These are phyloP conservation scores for Moesziomyces parantarcticus DNA, from an alignment of 1,284 basidiomycete genomes.

Conservation along the genomic window DNA sequence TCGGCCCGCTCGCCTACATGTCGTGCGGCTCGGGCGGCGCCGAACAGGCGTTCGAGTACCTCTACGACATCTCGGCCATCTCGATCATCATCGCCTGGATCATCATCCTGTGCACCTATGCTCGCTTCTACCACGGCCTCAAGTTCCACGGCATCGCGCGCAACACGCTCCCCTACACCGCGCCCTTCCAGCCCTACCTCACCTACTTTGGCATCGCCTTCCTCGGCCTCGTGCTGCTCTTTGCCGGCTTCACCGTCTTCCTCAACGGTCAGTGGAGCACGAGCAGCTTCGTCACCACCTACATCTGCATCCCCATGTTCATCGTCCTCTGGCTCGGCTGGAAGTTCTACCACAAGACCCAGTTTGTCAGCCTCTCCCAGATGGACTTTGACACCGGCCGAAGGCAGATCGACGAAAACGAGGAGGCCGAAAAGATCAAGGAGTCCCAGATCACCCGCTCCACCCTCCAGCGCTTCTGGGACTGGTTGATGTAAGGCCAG, in stretches of 20 bases:
- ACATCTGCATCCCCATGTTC: constrained; percentile 80
- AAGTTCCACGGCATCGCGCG: constrained; percentile 74
- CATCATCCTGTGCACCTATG: constrained; percentile 79
- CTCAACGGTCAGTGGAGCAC: constrained; percentile 55
- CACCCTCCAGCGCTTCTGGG: constrained; percentile 28
- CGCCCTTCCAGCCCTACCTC: constrained; percentile 68
- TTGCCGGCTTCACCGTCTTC: constrained; percentile 69
- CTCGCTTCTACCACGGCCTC: constrained; percentile 78
- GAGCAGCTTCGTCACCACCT: constrained; percentile 82
- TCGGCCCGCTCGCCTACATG: constrained; percentile 77
- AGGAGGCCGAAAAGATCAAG: constrained; percentile 35
- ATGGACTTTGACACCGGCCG: constrained; percentile 74
- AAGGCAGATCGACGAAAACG: constrained; percentile 47
- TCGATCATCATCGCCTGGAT: constrained; percentile 83
- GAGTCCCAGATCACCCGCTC: constrained; percentile 17
- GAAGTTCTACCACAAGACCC: constrained; percentile 72
- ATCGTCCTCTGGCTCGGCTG: constrained; percentile 78
- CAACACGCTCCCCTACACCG: constrained; percentile 71
- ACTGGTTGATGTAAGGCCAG: constrained; percentile 37
- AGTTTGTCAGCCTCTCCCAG: constrained; percentile 56
- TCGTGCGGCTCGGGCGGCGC: constrained; percentile 70
- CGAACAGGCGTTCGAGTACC: constrained; percentile 73
- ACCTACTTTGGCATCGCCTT: constrained; percentile 53
- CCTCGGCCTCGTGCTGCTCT: constrained; percentile 49
- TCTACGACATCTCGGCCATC: constrained; percentile 75